These are phyloP conservation scores for Cladophialophora yegresii DNA, from an alignment of 2,329 filamentous ascomycete species.

Conservation along the genomic window DNA sequence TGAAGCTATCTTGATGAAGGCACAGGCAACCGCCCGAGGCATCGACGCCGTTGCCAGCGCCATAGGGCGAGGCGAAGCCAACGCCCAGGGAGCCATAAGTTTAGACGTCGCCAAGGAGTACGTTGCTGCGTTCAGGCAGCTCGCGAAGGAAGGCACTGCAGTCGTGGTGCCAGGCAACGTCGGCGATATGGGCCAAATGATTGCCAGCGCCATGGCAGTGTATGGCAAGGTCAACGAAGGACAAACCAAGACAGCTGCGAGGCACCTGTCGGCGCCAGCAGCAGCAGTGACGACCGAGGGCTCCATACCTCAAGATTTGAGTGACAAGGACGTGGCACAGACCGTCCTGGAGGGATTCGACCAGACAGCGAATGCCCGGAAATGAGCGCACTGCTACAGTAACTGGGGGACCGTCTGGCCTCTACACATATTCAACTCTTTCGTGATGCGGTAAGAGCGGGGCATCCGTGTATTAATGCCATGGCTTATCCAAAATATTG, in stretches of 20 bases:
- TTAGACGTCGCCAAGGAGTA: slow-evolving; percentile 95
- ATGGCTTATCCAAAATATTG: slow-evolving; percentile 23
- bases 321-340: slow-evolving; percentile 50
- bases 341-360: slow-evolving; percentile 55
- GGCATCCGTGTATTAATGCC: slow-evolving; percentile 19
- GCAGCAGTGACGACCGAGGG: slow-evolving; percentile 20
- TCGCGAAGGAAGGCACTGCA: slow-evolving; percentile 93
- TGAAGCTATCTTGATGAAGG: slow-evolving; percentile 85
- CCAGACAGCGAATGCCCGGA: slow-evolving; percentile 42
- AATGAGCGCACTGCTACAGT: slow-evolving; percentile 29
- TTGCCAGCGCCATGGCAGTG: slow-evolving; percentile 90
- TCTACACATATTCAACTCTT: slow-evolving; percentile 17
- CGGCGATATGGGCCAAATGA: slow-evolving; percentile 94
- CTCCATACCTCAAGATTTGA: slow-evolving; percentile 35
- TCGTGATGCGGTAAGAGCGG: slow-evolving; percentile 19
- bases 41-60: slow-evolving; percentile 81
- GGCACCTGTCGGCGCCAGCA: not conserved
- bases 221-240: slow-evolving; percentile 89
- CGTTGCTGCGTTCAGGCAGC: slow-evolving; percentile 86
- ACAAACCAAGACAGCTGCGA: slow-evolving; percentile 62
- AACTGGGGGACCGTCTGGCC: not conserved
- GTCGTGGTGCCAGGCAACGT: slow-evolving; percentile 96
- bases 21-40: slow-evolving; percentile 79
- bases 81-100: slow-evolving; percentile 81
- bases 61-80: slow-evolving; percentile 70